Conservation (phyloP, 2,329 filamentous ascomycete genomes). For the Claviceps sorghi region DNA sequence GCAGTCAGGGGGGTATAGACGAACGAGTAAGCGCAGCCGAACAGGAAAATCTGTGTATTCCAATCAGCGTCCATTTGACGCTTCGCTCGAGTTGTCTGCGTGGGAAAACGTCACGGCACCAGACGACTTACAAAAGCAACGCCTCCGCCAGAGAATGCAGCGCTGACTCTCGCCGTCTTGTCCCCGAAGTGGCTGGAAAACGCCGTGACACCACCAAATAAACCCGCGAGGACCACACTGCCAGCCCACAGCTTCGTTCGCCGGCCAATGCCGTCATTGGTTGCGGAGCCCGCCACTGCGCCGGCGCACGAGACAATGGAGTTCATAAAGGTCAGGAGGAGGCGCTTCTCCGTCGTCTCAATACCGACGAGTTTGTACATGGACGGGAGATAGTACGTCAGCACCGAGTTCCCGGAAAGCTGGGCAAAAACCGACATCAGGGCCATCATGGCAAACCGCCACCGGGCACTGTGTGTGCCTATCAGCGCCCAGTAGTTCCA, state of each 20-base stretch:
- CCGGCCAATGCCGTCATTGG: conserved; percentile 16
- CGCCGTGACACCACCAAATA: conserved; percentile 33
- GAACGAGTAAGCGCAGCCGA: conserved; percentile 36
- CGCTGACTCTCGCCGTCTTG: conserved; percentile 18
- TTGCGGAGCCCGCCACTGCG: conserved; percentile 21
- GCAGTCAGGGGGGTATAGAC: conserved; percentile 33
- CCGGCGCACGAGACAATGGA: conserved; percentile 25
- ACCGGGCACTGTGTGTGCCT: neutral
- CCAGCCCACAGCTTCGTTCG: conserved; percentile 34
- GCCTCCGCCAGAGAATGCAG: conserved; percentile 25
- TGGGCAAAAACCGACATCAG: conserved; percentile 31
- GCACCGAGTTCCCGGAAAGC: conserved; percentile 34
- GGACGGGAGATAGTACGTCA: conserved; percentile 40
- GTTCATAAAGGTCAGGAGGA: conserved; percentile 27
- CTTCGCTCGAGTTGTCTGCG: too few species aligned
- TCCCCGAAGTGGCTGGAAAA: conserved; percentile 26
- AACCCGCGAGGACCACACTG: conserved; percentile 29
- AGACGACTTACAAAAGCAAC: conserved; percentile 27
- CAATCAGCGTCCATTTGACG: too few species aligned
- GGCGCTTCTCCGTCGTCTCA: conserved; percentile 33
- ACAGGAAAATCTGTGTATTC: conserved; percentile 29
- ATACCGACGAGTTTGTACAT: conserved; percentile 38
- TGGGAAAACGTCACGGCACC: neutral
- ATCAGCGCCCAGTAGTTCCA: neutral
- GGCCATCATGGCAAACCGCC: neutral